Evolutionary conservation across 148 eudicot genomes (phyloP).

Genomic region (Rhododendron simsii): DNA sequence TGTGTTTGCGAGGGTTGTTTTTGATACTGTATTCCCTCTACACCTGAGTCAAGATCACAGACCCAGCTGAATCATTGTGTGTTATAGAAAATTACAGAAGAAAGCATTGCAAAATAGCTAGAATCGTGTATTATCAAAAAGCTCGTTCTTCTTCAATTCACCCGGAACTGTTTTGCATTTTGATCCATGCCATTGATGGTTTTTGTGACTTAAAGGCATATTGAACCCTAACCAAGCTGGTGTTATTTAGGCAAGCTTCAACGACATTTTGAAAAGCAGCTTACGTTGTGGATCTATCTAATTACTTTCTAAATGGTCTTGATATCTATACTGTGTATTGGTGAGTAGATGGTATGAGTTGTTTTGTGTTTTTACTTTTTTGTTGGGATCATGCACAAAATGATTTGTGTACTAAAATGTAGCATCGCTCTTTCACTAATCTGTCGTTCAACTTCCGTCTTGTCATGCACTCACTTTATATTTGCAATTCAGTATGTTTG

Average conservation of each 20-base stretch:
- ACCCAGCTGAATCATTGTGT: background rate
- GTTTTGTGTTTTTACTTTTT: no score
- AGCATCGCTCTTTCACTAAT: no score
- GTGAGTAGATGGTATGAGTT: no score
- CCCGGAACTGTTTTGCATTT: background rate
- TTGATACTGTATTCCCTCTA: constrained; percentile 67
- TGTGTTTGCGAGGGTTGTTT: constrained; percentile 76
- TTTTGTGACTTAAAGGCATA: background rate
- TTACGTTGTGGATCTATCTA: background rate
- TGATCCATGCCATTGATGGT: background rate
- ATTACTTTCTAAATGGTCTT: background rate
- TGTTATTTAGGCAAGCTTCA: background rate
- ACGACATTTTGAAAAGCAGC: background rate
- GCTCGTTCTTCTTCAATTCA: background rate
- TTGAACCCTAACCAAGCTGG: background rate
- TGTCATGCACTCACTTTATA: no score
- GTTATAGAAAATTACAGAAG: background rate
- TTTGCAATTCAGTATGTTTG: background rate
- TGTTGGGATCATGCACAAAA: no score
- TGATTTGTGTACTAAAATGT: no score
- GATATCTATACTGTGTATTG: background rate
- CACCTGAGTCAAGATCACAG: constrained; percentile 3
- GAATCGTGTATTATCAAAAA: background rate
- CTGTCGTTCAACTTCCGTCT: no score
- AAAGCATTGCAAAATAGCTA: background rate